These are phyloP conservation scores for Senecio squalidus DNA, from an alignment of 140 eudicot species.

Conservation along the genomic window DNA sequence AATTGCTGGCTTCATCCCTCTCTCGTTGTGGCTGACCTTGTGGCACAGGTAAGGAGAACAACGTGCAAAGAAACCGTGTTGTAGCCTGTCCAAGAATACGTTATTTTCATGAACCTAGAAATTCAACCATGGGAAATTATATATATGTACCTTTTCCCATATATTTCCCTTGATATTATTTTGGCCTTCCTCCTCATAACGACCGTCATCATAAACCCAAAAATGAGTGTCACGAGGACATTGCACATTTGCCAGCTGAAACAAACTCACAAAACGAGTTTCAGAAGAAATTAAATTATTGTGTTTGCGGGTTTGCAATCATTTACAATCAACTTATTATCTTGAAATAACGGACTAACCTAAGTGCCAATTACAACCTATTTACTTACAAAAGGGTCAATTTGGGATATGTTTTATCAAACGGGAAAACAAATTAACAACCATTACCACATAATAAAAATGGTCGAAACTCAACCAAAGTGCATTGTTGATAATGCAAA, in stretches of 20 bases:
- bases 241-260: conserved; percentile 87
- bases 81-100: conserved; percentile 50
- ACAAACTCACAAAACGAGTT: conserved; percentile 4
- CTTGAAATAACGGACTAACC: no score
- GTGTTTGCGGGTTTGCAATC: no score
- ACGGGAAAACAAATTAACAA: no score
- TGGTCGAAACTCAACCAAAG: no score
- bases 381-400: no score
- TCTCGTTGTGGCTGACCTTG: conserved; percentile 68
- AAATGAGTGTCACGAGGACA: conserved; percentile 96
- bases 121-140: no score
- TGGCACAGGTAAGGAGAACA: conserved; percentile 87
- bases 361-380: background rate
- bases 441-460: no score
- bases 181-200: conserved; percentile 90
- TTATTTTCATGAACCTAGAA: no score
- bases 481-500: no score
- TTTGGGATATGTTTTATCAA: no score
- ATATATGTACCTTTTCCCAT: conserved; percentile 80
- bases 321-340: no score
- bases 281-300: background rate
- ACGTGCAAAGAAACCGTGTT: conserved; percentile 58
- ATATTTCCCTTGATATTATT: conserved; percentile 80
- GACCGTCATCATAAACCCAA: conserved; percentile 91
- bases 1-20: conserved; percentile 75